Evolutionary conservation across 345 rosid genomes (phyloP).

Genomic region (Chamaenerion angustifolium): DNA sequence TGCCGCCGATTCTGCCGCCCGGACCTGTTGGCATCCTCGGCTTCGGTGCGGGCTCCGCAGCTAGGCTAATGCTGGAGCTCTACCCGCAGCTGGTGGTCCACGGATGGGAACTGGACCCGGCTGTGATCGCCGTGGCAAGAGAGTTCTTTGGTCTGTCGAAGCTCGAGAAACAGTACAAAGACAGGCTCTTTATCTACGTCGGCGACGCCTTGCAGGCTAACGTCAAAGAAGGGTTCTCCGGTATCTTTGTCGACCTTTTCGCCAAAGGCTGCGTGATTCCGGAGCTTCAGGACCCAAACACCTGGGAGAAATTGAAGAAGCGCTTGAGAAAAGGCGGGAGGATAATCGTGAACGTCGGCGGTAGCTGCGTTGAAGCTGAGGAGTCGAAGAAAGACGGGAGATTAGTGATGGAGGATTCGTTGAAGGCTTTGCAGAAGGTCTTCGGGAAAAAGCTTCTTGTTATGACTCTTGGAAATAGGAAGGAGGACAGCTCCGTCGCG

Average conservation of each 20-base stretch:
- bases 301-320: conserved; percentile 46
- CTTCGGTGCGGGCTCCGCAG: conserved; percentile 76
- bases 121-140: conserved; percentile 65
- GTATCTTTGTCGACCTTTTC: conserved; percentile 57
- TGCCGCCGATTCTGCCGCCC: conserved; percentile 59
- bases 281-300: conserved; percentile 70
- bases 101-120: conserved; percentile 91
- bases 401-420: conserved; percentile 54
- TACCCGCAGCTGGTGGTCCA: conserved; percentile 45
- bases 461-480: conserved; percentile 34
- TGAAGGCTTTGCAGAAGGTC: conserved; percentile 49
- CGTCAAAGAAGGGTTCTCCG: conserved; percentile 44
- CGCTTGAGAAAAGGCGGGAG: conserved; percentile 59
- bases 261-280: conserved; percentile 55
- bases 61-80: conserved; percentile 50
- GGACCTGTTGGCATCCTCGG: conserved; percentile 76
- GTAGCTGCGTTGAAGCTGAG: conserved; percentile 64
- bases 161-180: conserved; percentile 46
- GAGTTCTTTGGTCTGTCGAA: conserved; percentile 54
- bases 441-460: conserved; percentile 41
- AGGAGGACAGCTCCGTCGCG: conserved; percentile 62
- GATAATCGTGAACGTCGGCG: conserved; percentile 53
- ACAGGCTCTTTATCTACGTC: conserved; percentile 45
- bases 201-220: conserved; percentile 53
- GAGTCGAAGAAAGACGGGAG: conserved; percentile 50